Conservation (phyloP, 2,329 filamentous ascomycete species). For the Colletotrichum lentis region DNA sequence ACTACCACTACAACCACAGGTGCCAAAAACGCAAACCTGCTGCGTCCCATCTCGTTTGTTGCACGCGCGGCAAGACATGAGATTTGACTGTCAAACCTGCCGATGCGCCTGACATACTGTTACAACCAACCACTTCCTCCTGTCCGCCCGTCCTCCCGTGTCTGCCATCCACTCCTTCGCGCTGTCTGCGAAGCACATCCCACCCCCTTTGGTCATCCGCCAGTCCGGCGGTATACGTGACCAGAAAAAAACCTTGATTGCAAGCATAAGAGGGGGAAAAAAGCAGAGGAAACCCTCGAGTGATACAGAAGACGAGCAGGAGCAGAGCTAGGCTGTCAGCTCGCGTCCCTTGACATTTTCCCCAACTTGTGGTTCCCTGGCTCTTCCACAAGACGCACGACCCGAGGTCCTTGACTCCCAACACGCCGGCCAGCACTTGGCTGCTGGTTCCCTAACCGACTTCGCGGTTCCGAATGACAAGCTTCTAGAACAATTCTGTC, state of each 20-base stretch:
- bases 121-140: background rate
- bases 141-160: background rate
- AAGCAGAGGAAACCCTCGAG: background rate
- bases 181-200: background rate
- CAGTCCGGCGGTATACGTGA: background rate
- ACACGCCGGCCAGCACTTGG: background rate
- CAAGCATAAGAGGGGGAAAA: background rate
- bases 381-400: background rate
- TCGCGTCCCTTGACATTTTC: too few species aligned
- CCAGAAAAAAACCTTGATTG: background rate
- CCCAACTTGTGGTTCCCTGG: too few species aligned
- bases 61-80: background rate
- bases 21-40: background rate
- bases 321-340: too few species aligned
- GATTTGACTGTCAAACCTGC: background rate
- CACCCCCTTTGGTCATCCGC: background rate
- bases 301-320: background rate
- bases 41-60: background rate
- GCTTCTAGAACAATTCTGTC: slow-evolving; percentile 26
- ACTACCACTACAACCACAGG: background rate
- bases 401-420: too few species aligned
- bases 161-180: too few species aligned
- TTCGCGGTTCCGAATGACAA: background rate
- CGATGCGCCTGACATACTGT: background rate
- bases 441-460: background rate